Evolutionary conservation across 1,139 yeast species (phyloP).

Genomic region (Kodamaea sp.): DNA sequence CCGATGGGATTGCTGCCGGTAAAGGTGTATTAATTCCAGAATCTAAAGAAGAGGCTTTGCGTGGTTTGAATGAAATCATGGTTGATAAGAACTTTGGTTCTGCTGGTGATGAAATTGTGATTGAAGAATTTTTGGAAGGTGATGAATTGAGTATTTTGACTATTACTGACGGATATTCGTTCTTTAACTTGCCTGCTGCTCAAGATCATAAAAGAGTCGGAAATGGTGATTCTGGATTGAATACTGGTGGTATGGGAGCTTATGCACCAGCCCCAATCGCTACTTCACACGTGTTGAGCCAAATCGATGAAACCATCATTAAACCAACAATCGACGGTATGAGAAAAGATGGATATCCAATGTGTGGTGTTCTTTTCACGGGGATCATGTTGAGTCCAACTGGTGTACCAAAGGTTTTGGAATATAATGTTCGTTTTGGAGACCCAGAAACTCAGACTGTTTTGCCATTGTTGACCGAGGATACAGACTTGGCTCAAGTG

Average conservation of each 20-base stretch:
- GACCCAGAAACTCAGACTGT: slow-evolving; percentile 99
- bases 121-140: slow-evolving; percentile 95
- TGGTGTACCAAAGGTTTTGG: slow-evolving; percentile 89
- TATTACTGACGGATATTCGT: slow-evolving; percentile 89
- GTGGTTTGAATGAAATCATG: slow-evolving; percentile 86
- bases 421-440: slow-evolving; percentile 96
- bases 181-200: slow-evolving; percentile 90
- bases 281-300: slow-evolving; percentile 60
- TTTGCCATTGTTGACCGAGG: slow-evolving; percentile 74
- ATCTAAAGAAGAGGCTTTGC: slow-evolving; percentile 76
- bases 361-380: slow-evolving; percentile 94
- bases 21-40: slow-evolving; percentile 96
- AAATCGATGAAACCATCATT: slow-evolving; percentile 69
- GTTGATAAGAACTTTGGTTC: slow-evolving; percentile 81
- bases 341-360: slow-evolving; percentile 94
- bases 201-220: slow-evolving; percentile 97
- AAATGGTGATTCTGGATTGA: slow-evolving; percentile 88
- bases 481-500: slow-evolving; percentile 87
- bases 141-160: slow-evolving; percentile 94
- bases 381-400: slow-evolving; percentile 84
- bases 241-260: slow-evolving; percentile 99
- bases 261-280: slow-evolving; percentile 97
- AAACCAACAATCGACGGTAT: slow-evolving; percentile 94
- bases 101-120: slow-evolving; percentile 95
- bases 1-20: slow-evolving; percentile 98